A percentile compares a stretch with the other conserved stretches of the same genome.
Conservation (phyloP, 208 protist genomes). For the Acanthamoeba culbertsoni region DNA sequence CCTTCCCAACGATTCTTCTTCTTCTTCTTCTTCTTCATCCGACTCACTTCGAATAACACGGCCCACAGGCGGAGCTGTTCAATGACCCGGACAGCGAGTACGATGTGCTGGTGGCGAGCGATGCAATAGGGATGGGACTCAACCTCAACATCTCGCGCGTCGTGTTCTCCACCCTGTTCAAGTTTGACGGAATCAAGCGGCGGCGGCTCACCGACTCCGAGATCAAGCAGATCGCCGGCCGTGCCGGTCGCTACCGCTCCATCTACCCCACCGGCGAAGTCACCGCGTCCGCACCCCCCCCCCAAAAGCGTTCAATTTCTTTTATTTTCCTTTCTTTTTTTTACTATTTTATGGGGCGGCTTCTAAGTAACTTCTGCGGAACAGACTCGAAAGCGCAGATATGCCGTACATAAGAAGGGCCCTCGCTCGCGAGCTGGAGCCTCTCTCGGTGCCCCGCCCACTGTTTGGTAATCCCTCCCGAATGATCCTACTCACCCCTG, state of each 20-base stretch:
- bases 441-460: background rate
- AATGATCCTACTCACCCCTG: background rate
- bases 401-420: background rate
- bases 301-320: background rate
- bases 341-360: background rate
- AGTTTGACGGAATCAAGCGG: constrained; percentile 63
- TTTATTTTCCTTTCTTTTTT: background rate
- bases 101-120: constrained; percentile 67
- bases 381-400: background rate
- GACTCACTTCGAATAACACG: background rate
- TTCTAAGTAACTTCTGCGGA: background rate
- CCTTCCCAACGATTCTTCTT: background rate
- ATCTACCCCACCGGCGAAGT: background rate
- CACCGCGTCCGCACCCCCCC: background rate
- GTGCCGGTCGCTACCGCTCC: background rate
- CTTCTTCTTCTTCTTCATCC: background rate
- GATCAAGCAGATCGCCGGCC: constrained; percentile 72
- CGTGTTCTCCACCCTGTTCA: constrained; percentile 53
- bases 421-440: background rate
- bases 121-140: constrained; percentile 75
- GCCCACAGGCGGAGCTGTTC: constrained; percentile 43
- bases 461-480: background rate
- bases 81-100: constrained; percentile 26
- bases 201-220: background rate
- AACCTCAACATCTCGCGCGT: constrained; percentile 74